Evolutionary conservation across 306 rosid species (phyloP), one percentile per base, ranked within the genome.

Genomic region (Luffa aegyptiaca): DNA sequence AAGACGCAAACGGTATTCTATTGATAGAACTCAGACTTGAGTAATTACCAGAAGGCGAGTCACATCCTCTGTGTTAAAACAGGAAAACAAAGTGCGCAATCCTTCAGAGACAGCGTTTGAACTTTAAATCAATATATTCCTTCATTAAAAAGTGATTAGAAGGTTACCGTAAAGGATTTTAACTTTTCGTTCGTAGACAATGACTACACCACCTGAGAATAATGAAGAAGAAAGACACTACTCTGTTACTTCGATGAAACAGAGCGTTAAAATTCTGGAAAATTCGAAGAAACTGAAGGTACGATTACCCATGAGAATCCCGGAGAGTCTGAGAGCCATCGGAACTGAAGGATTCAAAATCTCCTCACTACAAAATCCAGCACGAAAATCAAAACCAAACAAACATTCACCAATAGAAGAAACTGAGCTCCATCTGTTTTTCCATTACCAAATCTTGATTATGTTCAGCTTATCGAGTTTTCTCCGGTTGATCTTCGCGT

Each of bases 261-360:
- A 63, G 58, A 58, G 82, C 68, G 7, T 5, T 46, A 45, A 18
- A 70, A 5, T 5, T 55, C 36, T 18, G 52, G 46, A 80, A 51
- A 51, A 53, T 52, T 70, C 35, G 1, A 1, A 72, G 62, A 44
- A 69, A 21, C 8, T 21, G 53, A 20, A 78, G 9, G 62, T 26
- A 45, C 37, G 21, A 46, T 77, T 84, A 94, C 99, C 99, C 99
- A 95, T 95, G 83, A 95, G 97, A 87, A 95, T 95, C 45, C 99
- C 97, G 1, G 97, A 91, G 76, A 95, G 97, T 68, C 99, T 81
- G 26, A 95, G 96, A 82, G 97, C 96, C 97, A 95, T 91, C 1
- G 99, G 99, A 88, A 93, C 86, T 14, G 94, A 79, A 18, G 99
- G 97, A 35, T 91, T 90, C 86, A 93, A 84, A 86, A 93, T 93